A percentile compares a stretch with the other conserved stretches of the same genome.
phyloP scores from a whole-genome alignment of 2,329 filamentous ascomycete genomes.

The Ophiostoma himal-ulmi region DNA sequence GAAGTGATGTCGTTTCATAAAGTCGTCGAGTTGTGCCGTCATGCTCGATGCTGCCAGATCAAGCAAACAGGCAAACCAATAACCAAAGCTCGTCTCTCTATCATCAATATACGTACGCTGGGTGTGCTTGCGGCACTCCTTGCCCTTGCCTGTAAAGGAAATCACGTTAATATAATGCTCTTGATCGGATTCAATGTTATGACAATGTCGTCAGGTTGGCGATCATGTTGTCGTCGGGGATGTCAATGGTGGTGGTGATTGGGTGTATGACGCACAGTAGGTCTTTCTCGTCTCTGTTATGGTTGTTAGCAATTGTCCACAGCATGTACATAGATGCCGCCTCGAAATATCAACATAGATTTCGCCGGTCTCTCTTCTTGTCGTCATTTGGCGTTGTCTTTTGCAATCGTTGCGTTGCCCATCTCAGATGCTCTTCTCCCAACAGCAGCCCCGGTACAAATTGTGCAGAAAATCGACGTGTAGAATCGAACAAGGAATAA shows the following conservation, averaged over 20 bases:
- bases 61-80: background rate
- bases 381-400: background rate
- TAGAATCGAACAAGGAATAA: background rate
- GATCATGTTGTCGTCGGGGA: constrained; percentile 4
- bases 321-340: background rate
- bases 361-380: background rate
- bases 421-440: background rate
- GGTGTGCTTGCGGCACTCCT: constrained; percentile 73
- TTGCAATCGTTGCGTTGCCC: background rate
- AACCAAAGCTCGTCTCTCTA: background rate
- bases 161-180: constrained; percentile 21
- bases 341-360: background rate
- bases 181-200: background rate
- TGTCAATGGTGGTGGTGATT: background rate
- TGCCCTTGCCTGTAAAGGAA: constrained; percentile 58
- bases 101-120: constrained; percentile 34
- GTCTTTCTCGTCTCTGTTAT: constrained; percentile 28
- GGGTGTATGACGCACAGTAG: constrained; percentile 26
- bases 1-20: background rate
- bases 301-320: constrained; percentile 22
- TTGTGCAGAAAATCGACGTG: background rate
- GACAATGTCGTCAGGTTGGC: constrained; percentile 5
- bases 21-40: background rate
- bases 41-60: background rate
- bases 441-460: background rate